Conservation (phyloP, 2,329 filamentous ascomycete species). For the Didymella glomerata region DNA sequence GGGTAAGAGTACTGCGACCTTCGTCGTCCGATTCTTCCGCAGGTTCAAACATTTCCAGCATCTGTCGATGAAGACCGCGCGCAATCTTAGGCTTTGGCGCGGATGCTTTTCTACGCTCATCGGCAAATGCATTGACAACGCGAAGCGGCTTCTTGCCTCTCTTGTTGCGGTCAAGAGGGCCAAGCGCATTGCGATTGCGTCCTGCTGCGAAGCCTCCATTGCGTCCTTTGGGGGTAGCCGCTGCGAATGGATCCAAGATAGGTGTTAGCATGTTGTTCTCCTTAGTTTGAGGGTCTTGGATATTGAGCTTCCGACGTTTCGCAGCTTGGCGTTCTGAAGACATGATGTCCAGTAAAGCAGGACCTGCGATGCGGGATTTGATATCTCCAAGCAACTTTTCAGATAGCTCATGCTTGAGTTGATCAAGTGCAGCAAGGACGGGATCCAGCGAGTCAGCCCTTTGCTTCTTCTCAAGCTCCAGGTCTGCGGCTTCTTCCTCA, state of each 20-base stretch:
- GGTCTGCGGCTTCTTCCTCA: constrained; percentile 79
- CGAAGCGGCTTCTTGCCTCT: constrained; percentile 52
- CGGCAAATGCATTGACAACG: constrained; percentile 57
- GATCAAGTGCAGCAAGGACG: constrained; percentile 81
- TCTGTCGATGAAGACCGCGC: constrained; percentile 81
- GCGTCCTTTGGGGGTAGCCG: constrained; percentile 68
- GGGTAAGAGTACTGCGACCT: constrained; percentile 68
- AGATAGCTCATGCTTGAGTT: constrained; percentile 79
- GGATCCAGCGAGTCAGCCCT: constrained; percentile 89
- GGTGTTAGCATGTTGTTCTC: constrained; percentile 65
- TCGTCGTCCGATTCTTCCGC: constrained; percentile 88
- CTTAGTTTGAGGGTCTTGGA: constrained; percentile 69
- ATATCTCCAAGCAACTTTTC: constrained; percentile 90
- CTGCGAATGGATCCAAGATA: constrained; percentile 67
- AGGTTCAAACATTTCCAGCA: constrained; percentile 76
- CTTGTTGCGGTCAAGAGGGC: constrained; percentile 55
- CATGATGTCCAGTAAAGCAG: constrained; percentile 80
- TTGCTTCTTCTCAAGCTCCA: constrained; percentile 89
- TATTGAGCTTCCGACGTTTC: constrained; percentile 81
- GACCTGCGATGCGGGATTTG: constrained; percentile 84
- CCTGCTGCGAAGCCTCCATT: constrained; percentile 52
- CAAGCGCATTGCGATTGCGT: constrained; percentile 53
- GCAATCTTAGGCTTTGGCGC: constrained; percentile 66
- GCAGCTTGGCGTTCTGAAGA: constrained; percentile 80
- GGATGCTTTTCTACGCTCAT: constrained; percentile 67